These are phyloP conservation scores for Yarrowia sp. DNA, from an alignment of 805 yeast genomes.

Conservation along the genomic window DNA sequence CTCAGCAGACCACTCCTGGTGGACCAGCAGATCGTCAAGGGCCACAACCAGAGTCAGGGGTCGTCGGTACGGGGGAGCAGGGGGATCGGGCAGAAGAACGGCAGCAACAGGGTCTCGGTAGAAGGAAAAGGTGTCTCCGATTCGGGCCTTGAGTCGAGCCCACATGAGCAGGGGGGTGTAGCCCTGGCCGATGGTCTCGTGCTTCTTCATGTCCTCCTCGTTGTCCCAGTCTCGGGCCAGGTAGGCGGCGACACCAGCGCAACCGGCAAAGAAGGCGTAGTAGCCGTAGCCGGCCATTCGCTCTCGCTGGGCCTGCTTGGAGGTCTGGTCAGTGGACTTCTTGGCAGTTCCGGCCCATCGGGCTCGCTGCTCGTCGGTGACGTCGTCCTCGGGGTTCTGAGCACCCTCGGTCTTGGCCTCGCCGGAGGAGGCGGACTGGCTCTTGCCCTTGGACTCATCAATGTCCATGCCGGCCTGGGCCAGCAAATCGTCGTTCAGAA, in stretches of 20 bases:
- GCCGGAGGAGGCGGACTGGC: background rate
- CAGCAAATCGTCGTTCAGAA: conserved; percentile 80
- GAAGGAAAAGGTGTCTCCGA: conserved; percentile 74
- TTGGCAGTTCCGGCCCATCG: conserved; percentile 60
- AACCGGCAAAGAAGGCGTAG: conserved; percentile 58
- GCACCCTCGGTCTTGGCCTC: conserved; percentile 27
- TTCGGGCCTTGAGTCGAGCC: conserved; percentile 73
- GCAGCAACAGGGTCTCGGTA: conserved; percentile 95
- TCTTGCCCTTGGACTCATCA: conserved; percentile 41
- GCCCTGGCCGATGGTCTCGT: conserved; percentile 66
- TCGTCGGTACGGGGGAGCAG: conserved; percentile 87
- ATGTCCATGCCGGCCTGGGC: conserved; percentile 82
- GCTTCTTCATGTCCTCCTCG: conserved; percentile 68
- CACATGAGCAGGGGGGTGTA: conserved; percentile 69
- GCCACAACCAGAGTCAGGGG: conserved; percentile 89
- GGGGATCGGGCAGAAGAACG: conserved; percentile 91
- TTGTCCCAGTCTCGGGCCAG: conserved; percentile 86
- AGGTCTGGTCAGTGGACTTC: conserved; percentile 50
- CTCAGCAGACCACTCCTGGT: conserved; percentile 89
- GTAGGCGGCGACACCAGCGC: conserved; percentile 64
- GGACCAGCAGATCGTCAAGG: conserved; percentile 88
- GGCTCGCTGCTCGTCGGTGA: conserved; percentile 50
- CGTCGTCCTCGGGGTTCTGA: conserved; percentile 32
- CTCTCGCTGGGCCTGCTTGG: conserved; percentile 68
- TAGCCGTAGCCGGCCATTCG: conserved; percentile 78